phyloP scores from a whole-genome alignment of 768 basidiomycete genomes.

The Lentinus tigrinus region DNA sequence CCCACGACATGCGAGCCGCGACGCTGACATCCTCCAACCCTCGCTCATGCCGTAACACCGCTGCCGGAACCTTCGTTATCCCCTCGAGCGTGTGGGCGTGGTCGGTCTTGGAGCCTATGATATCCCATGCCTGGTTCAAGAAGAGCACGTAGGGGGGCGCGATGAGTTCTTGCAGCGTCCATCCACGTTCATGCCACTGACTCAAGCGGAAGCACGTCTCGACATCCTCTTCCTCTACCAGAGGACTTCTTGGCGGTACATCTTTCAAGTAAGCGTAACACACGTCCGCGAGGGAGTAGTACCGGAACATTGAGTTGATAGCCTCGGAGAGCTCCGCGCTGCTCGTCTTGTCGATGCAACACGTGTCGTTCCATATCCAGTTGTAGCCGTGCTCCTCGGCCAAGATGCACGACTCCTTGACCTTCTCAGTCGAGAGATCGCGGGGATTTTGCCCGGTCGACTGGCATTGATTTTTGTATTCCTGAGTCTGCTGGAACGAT shows the following conservation, averaged over 20 bases:
- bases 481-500: neutral
- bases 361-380: conserved; percentile 4
- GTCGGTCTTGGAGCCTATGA: neutral
- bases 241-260: neutral
- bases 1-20: neutral
- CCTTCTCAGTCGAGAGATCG: neutral
- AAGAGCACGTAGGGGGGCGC: neutral
- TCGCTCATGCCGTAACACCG: neutral
- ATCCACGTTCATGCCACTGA: conserved; percentile 1
- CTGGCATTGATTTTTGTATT: neutral
- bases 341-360: conserved; percentile 3
- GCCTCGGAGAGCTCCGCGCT: conserved; percentile 2
- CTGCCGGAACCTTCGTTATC: neutral
- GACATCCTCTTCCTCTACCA: neutral
- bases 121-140: neutral
- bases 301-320: neutral
- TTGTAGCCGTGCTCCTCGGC: neutral
- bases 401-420: neutral
- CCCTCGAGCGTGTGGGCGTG: neutral
- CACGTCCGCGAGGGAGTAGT: neutral
- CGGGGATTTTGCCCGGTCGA: neutral
- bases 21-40: neutral
- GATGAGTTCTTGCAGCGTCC: conserved; percentile 7
- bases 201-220: neutral
- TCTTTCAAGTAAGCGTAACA: conserved; percentile 1